These are phyloP conservation scores for Rhodosorus marinus DNA, from an alignment of 23 red algal genomes.

Conservation along the genomic window DNA sequence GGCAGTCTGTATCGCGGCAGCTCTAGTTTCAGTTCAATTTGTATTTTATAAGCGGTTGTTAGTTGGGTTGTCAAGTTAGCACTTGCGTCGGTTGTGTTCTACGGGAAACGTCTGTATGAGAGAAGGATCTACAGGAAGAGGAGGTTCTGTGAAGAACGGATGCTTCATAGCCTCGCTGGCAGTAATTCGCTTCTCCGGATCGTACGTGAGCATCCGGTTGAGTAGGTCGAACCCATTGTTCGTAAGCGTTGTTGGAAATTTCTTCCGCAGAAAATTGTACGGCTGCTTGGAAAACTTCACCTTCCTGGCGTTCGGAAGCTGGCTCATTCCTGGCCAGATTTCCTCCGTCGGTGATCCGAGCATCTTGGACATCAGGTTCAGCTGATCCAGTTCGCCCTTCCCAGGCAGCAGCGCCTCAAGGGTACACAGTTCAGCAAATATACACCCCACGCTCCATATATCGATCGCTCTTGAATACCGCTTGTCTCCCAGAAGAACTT, in stretches of 20 bases:
- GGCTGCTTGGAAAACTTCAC: too few relatives aligned
- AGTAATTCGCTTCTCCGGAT: constrained; percentile 65
- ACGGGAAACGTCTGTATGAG: too few relatives aligned
- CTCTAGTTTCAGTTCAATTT: too few relatives aligned
- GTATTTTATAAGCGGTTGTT: too few relatives aligned
- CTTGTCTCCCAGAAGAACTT: constrained; percentile 42
- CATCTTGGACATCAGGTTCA: constrained; percentile 15
- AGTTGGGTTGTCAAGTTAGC: too few relatives aligned
- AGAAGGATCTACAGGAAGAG: too few relatives aligned
- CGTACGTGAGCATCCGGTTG: constrained; percentile 47
- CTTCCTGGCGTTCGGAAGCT: constrained; percentile 29
- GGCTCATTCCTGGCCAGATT: constrained; percentile 30
- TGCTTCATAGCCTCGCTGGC: constrained; percentile 39
- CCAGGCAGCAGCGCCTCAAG: constrained; percentile 22
- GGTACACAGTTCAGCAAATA: constrained; percentile 54
- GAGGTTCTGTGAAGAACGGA: constrained; percentile 67
- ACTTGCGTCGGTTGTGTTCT: too few relatives aligned
- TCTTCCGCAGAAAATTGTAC: too few relatives aligned
- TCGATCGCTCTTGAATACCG: constrained; percentile 47
- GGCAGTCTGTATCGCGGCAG: too few relatives aligned
- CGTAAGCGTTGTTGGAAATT: too few relatives aligned
- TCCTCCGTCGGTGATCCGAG: constrained; percentile 49
- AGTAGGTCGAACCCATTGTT: constrained; percentile 58
- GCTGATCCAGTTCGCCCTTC: constrained; percentile 28
- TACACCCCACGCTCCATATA: constrained; percentile 76